Percentiles rank a stretch among this genome's conserved stretches.
Conservation (phyloP, 768 basidiomycete genomes). For the Lentinula guzmanii region DNA sequence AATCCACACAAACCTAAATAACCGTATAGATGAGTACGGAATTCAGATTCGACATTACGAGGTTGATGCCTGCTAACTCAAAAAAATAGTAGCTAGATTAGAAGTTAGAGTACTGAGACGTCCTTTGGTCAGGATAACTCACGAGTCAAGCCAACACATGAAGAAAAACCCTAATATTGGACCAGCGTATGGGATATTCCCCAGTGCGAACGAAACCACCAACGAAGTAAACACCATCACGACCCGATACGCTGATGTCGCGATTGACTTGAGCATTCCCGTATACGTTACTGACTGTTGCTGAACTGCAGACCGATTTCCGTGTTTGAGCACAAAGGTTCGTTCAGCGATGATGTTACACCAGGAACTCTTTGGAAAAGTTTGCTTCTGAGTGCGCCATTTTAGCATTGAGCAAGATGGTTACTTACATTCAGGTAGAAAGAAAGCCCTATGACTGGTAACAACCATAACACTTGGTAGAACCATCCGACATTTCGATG, state of each 20-base stretch:
- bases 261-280: conserved; percentile 67
- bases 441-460: conserved; percentile 69
- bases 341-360: conserved; percentile 71
- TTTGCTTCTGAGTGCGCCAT: conserved; percentile 4
- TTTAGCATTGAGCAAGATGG: not conserved
- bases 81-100: conserved; percentile 77
- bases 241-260: conserved; percentile 74
- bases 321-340: conserved; percentile 66
- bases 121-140: conserved; percentile 27
- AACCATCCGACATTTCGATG: conserved; percentile 71
- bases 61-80: conserved; percentile 44
- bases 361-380: conserved; percentile 59
- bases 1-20: conserved; percentile 68
- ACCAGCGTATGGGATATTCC: conserved; percentile 62
- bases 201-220: conserved; percentile 57
- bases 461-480: conserved; percentile 73
- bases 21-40: not conserved
- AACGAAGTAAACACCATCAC: conserved; percentile 81
- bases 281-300: conserved; percentile 56
- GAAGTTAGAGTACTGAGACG: too few species aligned
- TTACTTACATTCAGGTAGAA: conserved; percentile 78
- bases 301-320: conserved; percentile 43
- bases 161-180: conserved; percentile 58
- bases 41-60: not conserved
- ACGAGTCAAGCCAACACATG: conserved; percentile 85